Base-by-base conservation (phyloP, 1,139 yeast genomes). In the Geotrichum citri-aurantii region DNA sequence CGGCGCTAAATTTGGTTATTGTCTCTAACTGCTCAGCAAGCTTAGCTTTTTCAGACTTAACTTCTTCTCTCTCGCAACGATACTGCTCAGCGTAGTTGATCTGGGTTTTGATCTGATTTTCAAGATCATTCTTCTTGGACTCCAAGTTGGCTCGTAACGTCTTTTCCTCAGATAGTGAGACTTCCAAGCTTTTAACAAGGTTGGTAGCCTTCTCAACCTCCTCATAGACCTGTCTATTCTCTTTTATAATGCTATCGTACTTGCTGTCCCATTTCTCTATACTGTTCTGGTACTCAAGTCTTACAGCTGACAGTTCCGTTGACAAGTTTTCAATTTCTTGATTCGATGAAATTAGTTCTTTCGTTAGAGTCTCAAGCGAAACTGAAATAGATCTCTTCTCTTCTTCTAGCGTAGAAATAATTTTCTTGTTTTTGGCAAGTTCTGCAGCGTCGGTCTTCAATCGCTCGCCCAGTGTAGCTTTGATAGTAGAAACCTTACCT, bases 401-500 rank as follows among this genome's bases (percentile, higher is more conserved):
- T 31, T 46, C 59, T 48, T 59, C 58, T 70, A 73, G 54, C 73
- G 71, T 50, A 75, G 77, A 27, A 66, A 68, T 5, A 66, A 70
- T 26, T 55, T 53, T 75, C 72, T 64, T 71, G 75, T 61, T 70
- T 62, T 63, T 75, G 73, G 63, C 65, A 37, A 71, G 61, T 44
- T 68, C 72, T 2, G 68, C 74, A 2, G 76, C 71, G 65, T 82
- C 83, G 0, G 84, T 75, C 48, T 76, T 76, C 55, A 84, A 86
- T 48, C 91, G 76, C 64, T 90, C 95, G 10, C 78, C 78, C 64
- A 93, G 87, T 0, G 95, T 79, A 61, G 87, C 75, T 68, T 88
- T 90, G 88, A 93, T 90, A 1, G 88, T 83, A 1, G 95, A 82
- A 37, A 93, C 77, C 69, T 88, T 82, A 63, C 84, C 86, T 60